Percentiles rank a stretch among this genome's conserved stretches.
Conservation (phyloP, 2,329 filamentous ascomycete genomes). For the Niveomyces coronatus region DNA sequence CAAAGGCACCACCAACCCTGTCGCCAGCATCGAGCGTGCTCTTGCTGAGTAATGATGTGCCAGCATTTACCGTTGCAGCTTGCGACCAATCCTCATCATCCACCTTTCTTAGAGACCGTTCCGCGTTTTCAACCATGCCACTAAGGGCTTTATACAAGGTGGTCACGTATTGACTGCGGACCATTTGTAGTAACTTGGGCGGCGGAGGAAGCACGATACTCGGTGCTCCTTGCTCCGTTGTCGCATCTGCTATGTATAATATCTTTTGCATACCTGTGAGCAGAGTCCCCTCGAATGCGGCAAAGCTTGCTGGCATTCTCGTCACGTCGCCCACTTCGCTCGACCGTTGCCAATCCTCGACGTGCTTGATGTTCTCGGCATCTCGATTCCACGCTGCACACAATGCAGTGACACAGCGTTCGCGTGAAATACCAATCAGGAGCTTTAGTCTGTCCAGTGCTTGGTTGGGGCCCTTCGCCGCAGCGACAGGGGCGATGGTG, state of each 20-base stretch:
- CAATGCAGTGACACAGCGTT: slow-evolving; percentile 75
- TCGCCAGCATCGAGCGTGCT: slow-evolving; percentile 45
- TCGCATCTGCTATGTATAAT: slow-evolving; percentile 81
- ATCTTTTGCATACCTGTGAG: slow-evolving; percentile 89
- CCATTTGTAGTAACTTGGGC: slow-evolving; percentile 79
- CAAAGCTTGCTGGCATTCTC: slow-evolving; percentile 78
- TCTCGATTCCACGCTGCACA: slow-evolving; percentile 90
- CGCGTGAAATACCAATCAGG: slow-evolving; percentile 68
- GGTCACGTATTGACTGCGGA: slow-evolving; percentile 83
- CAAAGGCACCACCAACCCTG: slow-evolving; percentile 32
- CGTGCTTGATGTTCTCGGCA: slow-evolving; percentile 79
- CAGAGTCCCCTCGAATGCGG: slow-evolving; percentile 73
- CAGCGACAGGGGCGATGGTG: slow-evolving; percentile 55
- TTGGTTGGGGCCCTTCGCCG: slow-evolving; percentile 33
- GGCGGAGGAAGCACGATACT: slow-evolving; percentile 80
- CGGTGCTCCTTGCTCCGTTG: slow-evolving; percentile 58
- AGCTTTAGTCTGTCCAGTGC: slow-evolving; percentile 62
- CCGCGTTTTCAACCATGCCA: slow-evolving; percentile 94
- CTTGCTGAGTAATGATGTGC: slow-evolving; percentile 28
- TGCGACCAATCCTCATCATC: slow-evolving; percentile 53
- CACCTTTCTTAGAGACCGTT: slow-evolving; percentile 56
- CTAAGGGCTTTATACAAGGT: slow-evolving; percentile 90
- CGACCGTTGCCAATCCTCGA: slow-evolving; percentile 89
- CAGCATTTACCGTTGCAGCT: slow-evolving; percentile 7
- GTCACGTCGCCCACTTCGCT: slow-evolving; percentile 78